A percentile compares a stretch with the other conserved stretches of the same genome.
phyloP scores from a whole-genome alignment of 169 alveolate genomes.

The Eimeria zaria region DNA sequence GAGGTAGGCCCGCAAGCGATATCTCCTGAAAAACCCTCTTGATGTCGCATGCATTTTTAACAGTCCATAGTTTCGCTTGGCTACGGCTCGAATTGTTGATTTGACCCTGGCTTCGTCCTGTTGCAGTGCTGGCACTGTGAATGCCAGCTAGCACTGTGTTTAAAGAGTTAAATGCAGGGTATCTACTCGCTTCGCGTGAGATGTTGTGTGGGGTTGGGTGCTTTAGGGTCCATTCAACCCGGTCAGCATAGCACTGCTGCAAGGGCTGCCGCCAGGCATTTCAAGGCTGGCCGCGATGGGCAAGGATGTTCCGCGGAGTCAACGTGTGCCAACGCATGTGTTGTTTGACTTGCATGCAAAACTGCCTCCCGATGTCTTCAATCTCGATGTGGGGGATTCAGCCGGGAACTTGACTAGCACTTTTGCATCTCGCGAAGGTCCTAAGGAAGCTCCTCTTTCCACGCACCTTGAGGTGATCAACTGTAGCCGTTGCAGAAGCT shows the following conservation, averaged over 20 bases:
- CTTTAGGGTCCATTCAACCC: constrained; percentile 77
- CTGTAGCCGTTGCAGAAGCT: not conserved
- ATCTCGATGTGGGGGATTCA: constrained; percentile 54
- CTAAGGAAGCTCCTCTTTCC: constrained; percentile 50
- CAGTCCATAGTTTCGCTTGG: not conserved
- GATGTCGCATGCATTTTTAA: not conserved
- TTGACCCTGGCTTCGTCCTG: not conserved
- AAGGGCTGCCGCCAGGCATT: constrained; percentile 81
- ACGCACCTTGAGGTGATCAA: constrained; percentile 74
- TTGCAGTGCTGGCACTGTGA: not conserved
- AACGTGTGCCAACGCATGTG: constrained; percentile 72
- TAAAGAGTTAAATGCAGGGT: not conserved
- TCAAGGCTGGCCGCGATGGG: constrained; percentile 59
- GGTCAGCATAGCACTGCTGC: constrained; percentile 60
- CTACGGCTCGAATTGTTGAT: not conserved
- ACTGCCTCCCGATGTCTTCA: constrained; percentile 60
- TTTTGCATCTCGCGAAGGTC: constrained; percentile 71
- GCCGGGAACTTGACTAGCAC: constrained; percentile 76
- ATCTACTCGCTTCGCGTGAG: not conserved
- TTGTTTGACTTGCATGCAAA: constrained; percentile 63
- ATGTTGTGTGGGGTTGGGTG: not conserved
- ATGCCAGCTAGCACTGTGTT: not conserved
- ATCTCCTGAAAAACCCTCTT: not conserved
- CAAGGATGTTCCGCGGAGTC: constrained; percentile 16
- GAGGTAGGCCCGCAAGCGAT: constrained; percentile 42